Evolutionary conservation across 208 protist species (phyloP), one percentile per base, ranked within the genome.

Genomic region (Crithidia acanthocephali): DNA sequence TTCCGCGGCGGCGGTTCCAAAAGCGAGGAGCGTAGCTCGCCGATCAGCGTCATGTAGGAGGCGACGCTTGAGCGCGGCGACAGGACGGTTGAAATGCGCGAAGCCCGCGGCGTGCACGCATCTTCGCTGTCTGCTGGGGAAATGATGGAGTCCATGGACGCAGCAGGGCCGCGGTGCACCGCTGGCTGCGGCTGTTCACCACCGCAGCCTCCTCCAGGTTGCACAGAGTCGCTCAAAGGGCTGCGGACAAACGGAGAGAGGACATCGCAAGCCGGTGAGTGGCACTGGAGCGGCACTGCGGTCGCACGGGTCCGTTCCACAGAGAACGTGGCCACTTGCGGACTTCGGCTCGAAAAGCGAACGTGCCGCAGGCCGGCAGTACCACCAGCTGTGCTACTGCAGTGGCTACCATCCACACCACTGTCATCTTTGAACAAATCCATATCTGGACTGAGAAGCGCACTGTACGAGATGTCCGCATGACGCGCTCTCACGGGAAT

Each of bases 301-400:
- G 6, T 16, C 22, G 48, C 66, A 55, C 2, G 51, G 37, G 11
- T n/a, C n/a, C 78, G 71, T 37, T 90, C 81, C 15, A 85, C 78
- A 1, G 85, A 87, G 20, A 85, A 85, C 3, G 66, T 56, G 1
- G 70, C 64, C 0, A 88, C 70, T 22, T 80, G 84, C 4, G 88
- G 86, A 50, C 84, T 94, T 9, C 61, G 27, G 42, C 81, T 90
- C 1, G 77, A 86, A 64, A 94, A 94, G 16, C 86, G 88, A 35
- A 93, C 85, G 18, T 82, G 77, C 7, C 62, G 52, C 15, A 16
- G 4, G 10, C 56, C 9, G 10, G 5, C 11, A 2, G 2, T 13
- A 8, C n/a, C 22, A 5, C 2, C 50, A 6, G 2, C 22, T n/a
- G 11, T 32, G 3, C 11, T 37, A 20, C 11, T 35, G 44, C 15